Conservation (phyloP, 352 stramenopile genomes). For the Thalassiosira hispida region DNA sequence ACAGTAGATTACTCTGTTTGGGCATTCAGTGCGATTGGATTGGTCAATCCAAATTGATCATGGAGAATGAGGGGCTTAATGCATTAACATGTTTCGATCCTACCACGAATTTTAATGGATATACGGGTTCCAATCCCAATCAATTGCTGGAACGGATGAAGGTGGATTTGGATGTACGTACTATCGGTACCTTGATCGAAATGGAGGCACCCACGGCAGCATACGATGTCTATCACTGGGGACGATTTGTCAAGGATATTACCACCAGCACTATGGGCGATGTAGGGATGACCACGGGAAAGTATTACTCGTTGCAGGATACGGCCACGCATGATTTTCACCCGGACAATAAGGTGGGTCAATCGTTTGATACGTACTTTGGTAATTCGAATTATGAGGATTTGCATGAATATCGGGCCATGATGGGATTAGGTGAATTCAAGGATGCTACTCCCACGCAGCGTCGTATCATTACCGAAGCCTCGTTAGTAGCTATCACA, state of each 20-base stretch:
- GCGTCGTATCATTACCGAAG: constrained; percentile 38
- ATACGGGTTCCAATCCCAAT: neutral
- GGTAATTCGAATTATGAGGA: neutral
- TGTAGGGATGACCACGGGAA: neutral
- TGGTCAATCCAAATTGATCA: neutral
- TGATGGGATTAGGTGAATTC: constrained; percentile 33
- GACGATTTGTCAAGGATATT: constrained; percentile 5
- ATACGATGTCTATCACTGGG: constrained; percentile 46
- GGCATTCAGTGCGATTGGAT: constrained; percentile 35
- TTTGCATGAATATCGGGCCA: constrained; percentile 8
- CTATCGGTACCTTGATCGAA: constrained; percentile 52
- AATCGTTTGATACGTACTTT: constrained; percentile 13
- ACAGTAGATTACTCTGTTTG: constrained; percentile 26
- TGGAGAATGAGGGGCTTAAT: neutral
- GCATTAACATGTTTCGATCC: constrained; percentile 18
- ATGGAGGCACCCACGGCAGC: constrained; percentile 45
- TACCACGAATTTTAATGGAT: constrained; percentile 17
- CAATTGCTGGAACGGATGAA: constrained; percentile 23
- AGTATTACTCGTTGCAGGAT: constrained; percentile 17
- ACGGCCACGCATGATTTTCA: neutral
- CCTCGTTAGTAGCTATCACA: constrained; percentile 35
- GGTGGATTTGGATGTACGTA: constrained; percentile 61
- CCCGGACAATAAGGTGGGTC: constrained; percentile 14
- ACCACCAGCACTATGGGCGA: too few species aligned
- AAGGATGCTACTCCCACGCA: constrained; percentile 9